Percentiles rank a stretch among this genome's conserved stretches.
Evolutionary conservation across 352 stramenopile species (phyloP).

Genomic region (Globisporangium rhizosaccharum): DNA sequence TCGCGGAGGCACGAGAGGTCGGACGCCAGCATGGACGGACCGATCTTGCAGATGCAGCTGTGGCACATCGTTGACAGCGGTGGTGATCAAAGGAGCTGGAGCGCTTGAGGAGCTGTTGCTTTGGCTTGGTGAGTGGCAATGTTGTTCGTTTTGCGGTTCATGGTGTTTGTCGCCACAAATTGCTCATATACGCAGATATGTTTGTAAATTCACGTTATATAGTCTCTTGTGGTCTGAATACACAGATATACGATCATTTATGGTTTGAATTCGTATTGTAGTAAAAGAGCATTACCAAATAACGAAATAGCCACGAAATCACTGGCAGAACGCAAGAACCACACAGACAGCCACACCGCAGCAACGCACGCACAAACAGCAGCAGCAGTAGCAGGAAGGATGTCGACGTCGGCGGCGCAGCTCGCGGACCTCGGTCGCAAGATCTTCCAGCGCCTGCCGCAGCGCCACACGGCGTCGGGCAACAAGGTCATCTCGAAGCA

Average conservation of each 20-base stretch:
- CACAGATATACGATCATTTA: too few species aligned
- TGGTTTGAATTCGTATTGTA: too few species aligned
- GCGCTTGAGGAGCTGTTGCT: not conserved
- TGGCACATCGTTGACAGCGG: conserved; percentile 56
- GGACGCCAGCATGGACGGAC: conserved; percentile 91
- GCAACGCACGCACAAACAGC: conserved; percentile 2
- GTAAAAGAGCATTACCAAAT: not conserved
- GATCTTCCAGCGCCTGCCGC: conserved; percentile 86
- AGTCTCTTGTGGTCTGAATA: too few species aligned
- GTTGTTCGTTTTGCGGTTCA: not conserved
- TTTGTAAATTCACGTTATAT: too few species aligned
- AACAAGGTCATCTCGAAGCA: conserved; percentile 90
- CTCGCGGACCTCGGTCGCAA: conserved; percentile 79
- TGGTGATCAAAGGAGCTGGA: not conserved
- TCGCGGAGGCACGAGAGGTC: conserved; percentile 92
- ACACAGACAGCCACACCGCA: conserved; percentile 2
- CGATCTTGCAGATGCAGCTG: conserved; percentile 84
- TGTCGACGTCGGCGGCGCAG: conserved; percentile 46
- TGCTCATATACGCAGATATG: too few species aligned
- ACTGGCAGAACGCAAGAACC: conserved; percentile 10
- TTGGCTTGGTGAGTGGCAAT: not conserved
- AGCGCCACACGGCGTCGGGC: conserved; percentile 71
- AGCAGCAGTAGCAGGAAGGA: not conserved
- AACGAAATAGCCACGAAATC: conserved; percentile 2
- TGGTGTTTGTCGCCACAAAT: not conserved